phyloP scores from a whole-genome alignment of 805 yeast species.

The Starmerella ratchasimensis region DNA sequence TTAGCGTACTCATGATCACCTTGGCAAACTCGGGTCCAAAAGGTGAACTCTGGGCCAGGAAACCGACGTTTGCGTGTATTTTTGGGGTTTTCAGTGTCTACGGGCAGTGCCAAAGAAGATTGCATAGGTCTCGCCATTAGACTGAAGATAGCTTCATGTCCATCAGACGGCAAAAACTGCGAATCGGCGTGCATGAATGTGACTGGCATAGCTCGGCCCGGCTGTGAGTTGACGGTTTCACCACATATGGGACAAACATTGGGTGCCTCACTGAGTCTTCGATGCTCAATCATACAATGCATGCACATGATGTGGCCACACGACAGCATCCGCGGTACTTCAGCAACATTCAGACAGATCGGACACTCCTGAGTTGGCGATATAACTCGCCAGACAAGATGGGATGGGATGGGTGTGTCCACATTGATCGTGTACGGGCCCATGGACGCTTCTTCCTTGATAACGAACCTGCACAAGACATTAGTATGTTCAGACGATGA shows the following conservation, averaged over 20 bases:
- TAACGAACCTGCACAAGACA: constrained; percentile 70
- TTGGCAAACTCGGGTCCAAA: constrained; percentile 53
- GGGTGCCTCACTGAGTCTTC: constrained; percentile 31
- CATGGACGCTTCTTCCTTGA: constrained; percentile 49
- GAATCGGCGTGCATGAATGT: constrained; percentile 15
- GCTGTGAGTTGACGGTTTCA: constrained; percentile 7
- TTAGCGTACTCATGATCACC: constrained; percentile 45
- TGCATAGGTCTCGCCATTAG: constrained; percentile 13
- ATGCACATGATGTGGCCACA: constrained; percentile 91
- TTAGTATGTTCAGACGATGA: constrained; percentile 36
- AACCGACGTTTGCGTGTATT: constrained; percentile 8
- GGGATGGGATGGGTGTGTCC: constrained; percentile 42
- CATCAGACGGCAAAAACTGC: constrained; percentile 16
- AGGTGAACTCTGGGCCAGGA: constrained; percentile 27
- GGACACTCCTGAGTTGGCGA: constrained; percentile 71
- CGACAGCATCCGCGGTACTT: constrained; percentile 86
- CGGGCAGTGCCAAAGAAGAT: constrained; percentile 14
- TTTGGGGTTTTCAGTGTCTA: constrained; percentile 2
- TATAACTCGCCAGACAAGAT: constrained; percentile 55
- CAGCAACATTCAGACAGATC: constrained; percentile 69
- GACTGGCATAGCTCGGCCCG: constrained; percentile 12
- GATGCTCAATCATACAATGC: constrained; percentile 61
- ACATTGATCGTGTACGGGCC: constrained; percentile 32
- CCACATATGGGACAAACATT: constrained; percentile 20
- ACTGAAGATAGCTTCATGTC: constrained; percentile 17